Conservation (phyloP, 495 filamentous ascomycete genomes). For the Aspergillus sclerotiicarbonarius region DNA sequence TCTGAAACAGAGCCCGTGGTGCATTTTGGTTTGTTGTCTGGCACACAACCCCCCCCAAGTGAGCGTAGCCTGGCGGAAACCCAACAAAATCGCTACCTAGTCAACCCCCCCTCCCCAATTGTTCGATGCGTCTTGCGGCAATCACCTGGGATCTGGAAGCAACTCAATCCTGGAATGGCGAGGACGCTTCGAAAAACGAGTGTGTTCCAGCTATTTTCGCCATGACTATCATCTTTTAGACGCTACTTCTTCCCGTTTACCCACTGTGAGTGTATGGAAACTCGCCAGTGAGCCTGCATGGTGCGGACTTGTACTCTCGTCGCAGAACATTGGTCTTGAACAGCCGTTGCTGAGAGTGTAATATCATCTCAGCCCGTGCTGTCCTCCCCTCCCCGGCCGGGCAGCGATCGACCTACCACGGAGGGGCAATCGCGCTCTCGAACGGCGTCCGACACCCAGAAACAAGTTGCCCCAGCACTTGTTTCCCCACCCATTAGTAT, state of each 20-base stretch:
- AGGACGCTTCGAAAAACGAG: slow-evolving; percentile 27
- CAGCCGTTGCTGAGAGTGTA: neutral
- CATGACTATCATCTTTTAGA: slow-evolving; percentile 31
- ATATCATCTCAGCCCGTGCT: neutral
- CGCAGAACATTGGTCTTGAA: slow-evolving; percentile 8
- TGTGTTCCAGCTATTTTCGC: slow-evolving; percentile 28
- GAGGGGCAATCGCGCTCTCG: too few relatives aligned
- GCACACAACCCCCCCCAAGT: neutral
- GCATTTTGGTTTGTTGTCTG: slow-evolving; percentile 11
- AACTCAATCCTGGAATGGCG: slow-evolving; percentile 33
- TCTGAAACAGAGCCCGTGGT: neutral
- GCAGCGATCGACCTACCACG: too few relatives aligned
- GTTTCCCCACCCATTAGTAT: too few relatives aligned
- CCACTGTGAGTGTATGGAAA: slow-evolving; percentile 17
- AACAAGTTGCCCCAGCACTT: too few relatives aligned
- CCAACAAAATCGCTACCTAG: slow-evolving; percentile 11
- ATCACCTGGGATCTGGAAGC: slow-evolving; percentile 32
- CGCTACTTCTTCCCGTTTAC: slow-evolving; percentile 17
- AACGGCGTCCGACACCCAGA: neutral
- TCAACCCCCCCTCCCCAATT: slow-evolving; percentile 1
- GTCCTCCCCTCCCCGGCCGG: neutral
- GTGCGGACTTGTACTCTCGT: slow-evolving; percentile 12
- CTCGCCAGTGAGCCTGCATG: slow-evolving; percentile 16
- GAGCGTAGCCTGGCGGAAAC: slow-evolving; percentile 4
- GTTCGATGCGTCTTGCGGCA: slow-evolving; percentile 23